A percentile compares a stretch with the other conserved stretches of the same genome.
Conservation (phyloP, 2,329 filamentous ascomycete genomes). For the Fusarium sp. region DNA sequence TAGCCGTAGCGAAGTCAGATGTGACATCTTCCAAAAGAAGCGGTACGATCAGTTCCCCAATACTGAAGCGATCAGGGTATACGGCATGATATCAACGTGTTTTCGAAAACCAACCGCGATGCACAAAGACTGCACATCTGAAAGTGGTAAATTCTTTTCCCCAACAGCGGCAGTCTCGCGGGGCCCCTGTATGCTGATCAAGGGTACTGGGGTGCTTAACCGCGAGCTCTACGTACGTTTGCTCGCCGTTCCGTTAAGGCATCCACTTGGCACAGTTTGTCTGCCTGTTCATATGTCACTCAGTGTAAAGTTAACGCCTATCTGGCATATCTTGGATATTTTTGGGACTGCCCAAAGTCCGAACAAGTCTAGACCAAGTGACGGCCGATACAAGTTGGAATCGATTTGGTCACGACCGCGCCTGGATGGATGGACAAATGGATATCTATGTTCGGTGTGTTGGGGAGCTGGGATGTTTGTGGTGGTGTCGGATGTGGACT, state of each 20-base stretch:
- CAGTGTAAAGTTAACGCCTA: constrained; percentile 27
- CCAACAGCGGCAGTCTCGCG: constrained; percentile 36
- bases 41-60: neutral
- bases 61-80: neutral
- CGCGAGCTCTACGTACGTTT: constrained; percentile 9
- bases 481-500: constrained; percentile 45
- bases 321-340: constrained; percentile 23
- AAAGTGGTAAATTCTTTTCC: constrained; percentile 15
- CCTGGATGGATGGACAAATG: constrained; percentile 38
- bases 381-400: constrained; percentile 30
- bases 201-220: constrained; percentile 18
- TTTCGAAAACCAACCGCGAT: neutral
- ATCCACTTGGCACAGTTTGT: constrained; percentile 6
- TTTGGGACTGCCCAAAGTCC: constrained; percentile 28
- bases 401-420: constrained; percentile 17
- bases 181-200: constrained; percentile 29
- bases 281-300: constrained; percentile 16
- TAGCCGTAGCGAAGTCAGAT: constrained; percentile 28
- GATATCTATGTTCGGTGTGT: constrained; percentile 38
- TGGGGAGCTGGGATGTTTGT: constrained; percentile 44
- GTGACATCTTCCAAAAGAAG: constrained; percentile 26
- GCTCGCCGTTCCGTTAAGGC: neutral
- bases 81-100: neutral
- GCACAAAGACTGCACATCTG: constrained; percentile 13
- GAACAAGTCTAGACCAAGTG: constrained; percentile 31